Base-by-base conservation (phyloP, 305 asterid genomes). In the Fraxinus sp. region DNA sequence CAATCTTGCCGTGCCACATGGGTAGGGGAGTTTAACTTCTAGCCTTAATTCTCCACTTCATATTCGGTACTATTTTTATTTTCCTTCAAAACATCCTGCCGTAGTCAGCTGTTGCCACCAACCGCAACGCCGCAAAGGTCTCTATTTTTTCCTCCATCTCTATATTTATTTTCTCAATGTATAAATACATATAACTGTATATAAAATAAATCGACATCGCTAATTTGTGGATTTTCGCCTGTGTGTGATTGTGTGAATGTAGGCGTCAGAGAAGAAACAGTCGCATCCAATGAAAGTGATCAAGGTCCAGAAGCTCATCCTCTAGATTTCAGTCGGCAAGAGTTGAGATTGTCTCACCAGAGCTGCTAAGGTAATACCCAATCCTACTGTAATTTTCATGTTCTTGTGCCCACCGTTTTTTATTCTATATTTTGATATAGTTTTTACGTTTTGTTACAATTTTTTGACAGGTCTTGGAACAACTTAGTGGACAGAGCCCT, bases 401-500 rank as follows among this genome's bases (percentile, higher is more conserved):
- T 10, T 1, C 11, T 16, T 39, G 9, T 41, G 9, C 5, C 24
- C 55, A 1, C 16, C 11, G 8, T n/a, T 18, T 16, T 32, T 46
- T 2, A n/a, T 74, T 73, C 16, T 3, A 5, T 20, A 9, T 10
- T 32, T 62, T 79, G 3, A 18, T 22, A 5, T n/a, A 59, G 11
- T 36, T 35, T 7, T 71, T 43, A 5, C 3, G 49, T 80, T 75
- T 11, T 18, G 79, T 18, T 3, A 72, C 26, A 4, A 59, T 59
- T n/a, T 5, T 62, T 7, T 62, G 20, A 62, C 30, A 89, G 92
- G 92, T 89, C 18, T 84, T 88, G 86, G 90, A 88, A 49, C 91
- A 88, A 75, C 90, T 88, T 16, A 90, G 92, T 57, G 90, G 90
- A 6, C 92, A 88, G 39, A 5, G 84, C 33, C 91, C 91, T 16